These are phyloP conservation scores for barrel medic (Medicago truncatula) DNA, from an alignment of 306 rosid species.

Conservation along the genomic window DNA sequence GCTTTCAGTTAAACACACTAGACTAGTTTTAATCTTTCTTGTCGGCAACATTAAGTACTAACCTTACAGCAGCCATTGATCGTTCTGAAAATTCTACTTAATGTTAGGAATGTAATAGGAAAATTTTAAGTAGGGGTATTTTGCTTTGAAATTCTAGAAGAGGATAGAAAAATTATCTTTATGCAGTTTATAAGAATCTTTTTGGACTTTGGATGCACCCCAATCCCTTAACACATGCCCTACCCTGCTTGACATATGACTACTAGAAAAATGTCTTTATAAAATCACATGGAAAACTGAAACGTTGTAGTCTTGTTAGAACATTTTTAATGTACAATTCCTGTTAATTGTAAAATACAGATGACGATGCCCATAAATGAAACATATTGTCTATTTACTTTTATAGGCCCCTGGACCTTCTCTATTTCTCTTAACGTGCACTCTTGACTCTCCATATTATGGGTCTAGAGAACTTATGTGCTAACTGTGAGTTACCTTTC, in stretches of 20 bases:
- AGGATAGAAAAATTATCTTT: too few relatives aligned
- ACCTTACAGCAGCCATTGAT: slow-evolving; percentile 18
- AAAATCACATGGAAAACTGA: not conserved
- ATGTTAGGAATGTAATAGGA: too few relatives aligned
- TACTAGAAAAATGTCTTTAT: not conserved
- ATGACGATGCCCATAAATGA: slow-evolving; percentile 26
- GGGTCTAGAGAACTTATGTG: too few relatives aligned
- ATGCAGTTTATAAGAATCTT: too few relatives aligned
- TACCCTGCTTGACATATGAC: slow-evolving; percentile 7
- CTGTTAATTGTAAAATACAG: slow-evolving; percentile 10
- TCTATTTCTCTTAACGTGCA: too few relatives aligned
- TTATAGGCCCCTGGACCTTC: not conserved
- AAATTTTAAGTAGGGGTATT: not conserved
- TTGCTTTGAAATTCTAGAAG: not conserved
- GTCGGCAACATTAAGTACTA: not conserved
- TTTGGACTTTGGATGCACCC: not conserved
- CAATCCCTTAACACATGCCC: not conserved
- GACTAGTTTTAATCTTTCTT: slow-evolving; percentile 20
- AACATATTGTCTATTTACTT: slow-evolving; percentile 14
- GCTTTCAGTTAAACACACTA: not conserved
- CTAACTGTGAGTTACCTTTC: too few relatives aligned
- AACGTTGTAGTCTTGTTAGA: slow-evolving; percentile 6
- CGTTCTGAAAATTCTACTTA: not conserved
- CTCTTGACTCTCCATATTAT: too few relatives aligned
- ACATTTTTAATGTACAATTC: slow-evolving; percentile 10